A percentile compares a stretch with the other conserved stretches of the same genome.
Conservation (phyloP, 768 basidiomycete genomes). For the Kwoniella botswanensis region DNA sequence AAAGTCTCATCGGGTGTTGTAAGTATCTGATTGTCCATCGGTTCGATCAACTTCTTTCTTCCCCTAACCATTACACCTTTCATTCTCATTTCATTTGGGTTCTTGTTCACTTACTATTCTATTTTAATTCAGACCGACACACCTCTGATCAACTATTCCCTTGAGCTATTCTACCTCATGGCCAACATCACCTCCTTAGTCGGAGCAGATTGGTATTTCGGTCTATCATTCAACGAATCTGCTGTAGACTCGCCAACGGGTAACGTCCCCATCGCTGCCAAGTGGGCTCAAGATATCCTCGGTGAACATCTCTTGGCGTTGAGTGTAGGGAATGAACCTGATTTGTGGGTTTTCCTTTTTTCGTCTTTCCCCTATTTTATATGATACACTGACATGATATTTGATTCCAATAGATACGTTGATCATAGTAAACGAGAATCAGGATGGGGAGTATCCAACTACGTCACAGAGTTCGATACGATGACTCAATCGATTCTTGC, state of each 20-base stretch:
- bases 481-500: slow-evolving; percentile 61
- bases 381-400: too few relatives aligned
- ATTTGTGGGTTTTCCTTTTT: slow-evolving; percentile 62
- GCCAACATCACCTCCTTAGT: slow-evolving; percentile 67
- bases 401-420: slow-evolving; percentile 41
- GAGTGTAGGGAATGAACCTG: slow-evolving; percentile 78
- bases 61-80: too few relatives aligned
- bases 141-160: slow-evolving; percentile 56
- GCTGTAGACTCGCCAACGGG: slow-evolving; percentile 58
- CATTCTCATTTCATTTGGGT: not conserved
- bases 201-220: slow-evolving; percentile 70
- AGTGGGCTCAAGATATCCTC: slow-evolving; percentile 67
- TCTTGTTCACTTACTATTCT: not conserved
- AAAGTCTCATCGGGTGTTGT: slow-evolving; percentile 33
- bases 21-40: slow-evolving; percentile 8
- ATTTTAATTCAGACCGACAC: slow-evolving; percentile 41
- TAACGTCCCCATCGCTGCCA: slow-evolving; percentile 65
- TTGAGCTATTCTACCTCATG: slow-evolving; percentile 63
- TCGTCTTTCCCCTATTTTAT: not conserved
- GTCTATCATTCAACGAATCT: slow-evolving; percentile 66
- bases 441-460: slow-evolving; percentile 60
- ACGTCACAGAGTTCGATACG: slow-evolving; percentile 64
- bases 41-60: not conserved
- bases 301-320: slow-evolving; percentile 71
- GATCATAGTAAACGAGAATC: slow-evolving; percentile 49